These are phyloP conservation scores for Capsicum chinense DNA, from an alignment of 257 asterid species.

Conservation along the genomic window DNA sequence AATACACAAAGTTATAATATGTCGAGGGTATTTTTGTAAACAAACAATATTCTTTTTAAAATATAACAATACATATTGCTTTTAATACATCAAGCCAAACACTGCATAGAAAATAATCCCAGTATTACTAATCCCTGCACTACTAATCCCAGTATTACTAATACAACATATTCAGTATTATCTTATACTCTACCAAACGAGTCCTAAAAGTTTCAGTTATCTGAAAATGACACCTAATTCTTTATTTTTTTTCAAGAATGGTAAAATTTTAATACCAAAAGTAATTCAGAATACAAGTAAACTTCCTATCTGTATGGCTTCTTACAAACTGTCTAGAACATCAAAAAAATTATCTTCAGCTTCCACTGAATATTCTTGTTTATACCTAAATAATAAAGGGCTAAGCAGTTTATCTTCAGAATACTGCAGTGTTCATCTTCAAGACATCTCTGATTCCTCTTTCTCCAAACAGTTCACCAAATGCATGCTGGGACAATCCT, in stretches of 20 bases:
- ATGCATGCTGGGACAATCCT: background rate
- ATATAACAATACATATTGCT: no score
- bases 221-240: background rate
- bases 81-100: no score
- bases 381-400: background rate
- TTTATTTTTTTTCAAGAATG: background rate
- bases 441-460: background rate
- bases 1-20: no score
- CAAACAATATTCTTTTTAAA: no score
- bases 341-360: conserved; percentile 7
- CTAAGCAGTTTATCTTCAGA: conserved; percentile 2
- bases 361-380: conserved; percentile 16
- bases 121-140: no score
- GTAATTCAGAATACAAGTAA: background rate
- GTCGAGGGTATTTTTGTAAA: no score
- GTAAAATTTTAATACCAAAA: background rate
- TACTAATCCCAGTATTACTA: no score
- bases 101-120: no score
- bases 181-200: no score
- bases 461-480: background rate
- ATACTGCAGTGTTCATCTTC: background rate
- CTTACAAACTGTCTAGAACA: background rate
- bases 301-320: background rate
- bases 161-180: no score
- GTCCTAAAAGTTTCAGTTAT: background rate